Percentiles rank a stretch among this genome's conserved stretches.
These are phyloP conservation scores for Tricholomella constricta DNA, from an alignment of 768 basidiomycete species.

Conservation along the genomic window DNA sequence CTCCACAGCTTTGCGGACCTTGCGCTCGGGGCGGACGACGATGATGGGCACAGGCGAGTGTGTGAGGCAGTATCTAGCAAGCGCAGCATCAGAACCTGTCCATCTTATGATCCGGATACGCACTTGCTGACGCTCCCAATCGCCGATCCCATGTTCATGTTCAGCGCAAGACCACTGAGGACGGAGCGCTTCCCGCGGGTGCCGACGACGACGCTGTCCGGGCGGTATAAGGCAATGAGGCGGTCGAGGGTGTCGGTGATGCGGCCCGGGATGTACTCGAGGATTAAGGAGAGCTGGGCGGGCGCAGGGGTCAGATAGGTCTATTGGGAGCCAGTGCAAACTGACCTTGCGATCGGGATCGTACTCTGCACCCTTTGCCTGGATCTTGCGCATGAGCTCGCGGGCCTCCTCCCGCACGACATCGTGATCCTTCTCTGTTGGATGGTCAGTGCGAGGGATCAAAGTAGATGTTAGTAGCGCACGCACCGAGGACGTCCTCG, in stretches of 20 bases:
- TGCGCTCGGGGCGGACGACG: conserved; percentile 89
- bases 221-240: conserved; percentile 88
- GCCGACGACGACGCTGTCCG: conserved; percentile 92
- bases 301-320: neutral
- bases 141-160: conserved; percentile 34
- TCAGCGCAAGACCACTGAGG: conserved; percentile 37
- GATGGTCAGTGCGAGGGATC: neutral
- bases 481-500: conserved; percentile 77
- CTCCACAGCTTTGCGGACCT: conserved; percentile 80
- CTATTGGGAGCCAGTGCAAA: neutral
- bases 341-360: conserved; percentile 76
- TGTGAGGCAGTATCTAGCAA: conserved; percentile 72
- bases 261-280: conserved; percentile 93
- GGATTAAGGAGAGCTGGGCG: conserved; percentile 77
- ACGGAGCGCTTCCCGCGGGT: conserved; percentile 67
- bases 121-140: conserved; percentile 58
- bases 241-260: conserved; percentile 90
- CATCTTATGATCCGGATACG: too few species aligned
- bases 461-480: neutral
- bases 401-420: conserved; percentile 83
- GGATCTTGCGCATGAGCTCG: conserved; percentile 75
- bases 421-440: conserved; percentile 72
- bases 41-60: conserved; percentile 96
- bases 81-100: neutral
- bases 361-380: conserved; percentile 76